Evolutionary conservation across 345 rosid genomes (phyloP), one percentile per base, ranked within the genome.

Genomic region (Acer yangbiense): DNA sequence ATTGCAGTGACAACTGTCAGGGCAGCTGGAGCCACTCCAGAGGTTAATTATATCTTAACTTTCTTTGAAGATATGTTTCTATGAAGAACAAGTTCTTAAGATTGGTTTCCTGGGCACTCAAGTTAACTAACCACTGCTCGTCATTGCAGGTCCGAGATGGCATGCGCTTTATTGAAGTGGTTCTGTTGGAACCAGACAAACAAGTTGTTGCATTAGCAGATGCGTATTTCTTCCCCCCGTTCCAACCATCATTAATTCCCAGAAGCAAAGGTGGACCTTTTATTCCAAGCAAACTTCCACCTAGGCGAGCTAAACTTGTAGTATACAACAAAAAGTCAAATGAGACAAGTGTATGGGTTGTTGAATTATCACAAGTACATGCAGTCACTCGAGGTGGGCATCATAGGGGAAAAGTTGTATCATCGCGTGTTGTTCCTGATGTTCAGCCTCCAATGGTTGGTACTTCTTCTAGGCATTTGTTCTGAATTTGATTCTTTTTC

Each of bases 371-470:
- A 23, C 92, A 94, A 88, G 97, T 94, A 71, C 98, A 94, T 83
- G 98, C 98, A 25, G 90, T 86, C 29, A 91, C 97, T 74, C 84
- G 97, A 27, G 98, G 98, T 81, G 98, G 98, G 48, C 97, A 91
- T 82, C 98, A 94, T 79, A 90, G 97, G 84, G 98, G 98, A 68
- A 92, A 86, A 89, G 98, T 92, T 27, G 83, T 92, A 69, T 92
- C 97, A 39, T 88, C 98, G 7, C 71, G 83, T 68, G 90, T 91
- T 57, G 77, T 94, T 77, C 92, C 93, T 21, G 94, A 92, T 85
- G 96, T 92, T 82, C 97, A 94, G 88, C 98, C 98, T 48, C 93
- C 98, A 3, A 92, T 94, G 97, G 98, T 94, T 75, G 68, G 89
- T 71, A 58, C 58, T 79, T 58, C 43, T 62, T 69, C 32, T 43